Percentiles rank a stretch among this genome's conserved stretches.
Evolutionary conservation across 495 filamentous ascomycete genomes (phyloP).

Genomic region (Venustampulla echinocandica): DNA sequence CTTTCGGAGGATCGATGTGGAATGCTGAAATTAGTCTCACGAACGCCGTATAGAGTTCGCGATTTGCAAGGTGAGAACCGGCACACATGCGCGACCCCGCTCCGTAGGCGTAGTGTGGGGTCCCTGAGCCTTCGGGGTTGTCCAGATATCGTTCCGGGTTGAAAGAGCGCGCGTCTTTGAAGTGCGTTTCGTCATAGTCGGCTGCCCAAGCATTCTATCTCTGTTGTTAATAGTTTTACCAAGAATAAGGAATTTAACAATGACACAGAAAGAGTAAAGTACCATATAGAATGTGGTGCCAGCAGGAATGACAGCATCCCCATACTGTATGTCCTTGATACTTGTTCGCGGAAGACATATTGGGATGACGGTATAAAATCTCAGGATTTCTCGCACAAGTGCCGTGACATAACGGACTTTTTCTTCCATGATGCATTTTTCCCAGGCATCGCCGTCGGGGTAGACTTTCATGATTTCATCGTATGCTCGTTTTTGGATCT

Average conservation of each 20-base stretch:
- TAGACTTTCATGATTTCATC: conserved; percentile 56
- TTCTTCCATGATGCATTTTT: conserved; percentile 55
- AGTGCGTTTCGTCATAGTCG: conserved; percentile 59
- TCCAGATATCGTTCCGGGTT: conserved; percentile 59
- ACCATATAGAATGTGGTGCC: conserved; percentile 63
- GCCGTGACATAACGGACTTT: conserved; percentile 65
- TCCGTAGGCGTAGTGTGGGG: conserved; percentile 62
- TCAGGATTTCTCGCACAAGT: conserved; percentile 58
- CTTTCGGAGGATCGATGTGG: conserved; percentile 25
- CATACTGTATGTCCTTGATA: conserved; percentile 55
- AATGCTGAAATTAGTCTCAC: conserved; percentile 62
- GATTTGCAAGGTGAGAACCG: conserved; percentile 60
- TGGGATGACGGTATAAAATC: conserved; percentile 68
- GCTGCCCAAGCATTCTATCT: conserved; percentile 54
- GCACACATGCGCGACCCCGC: conserved; percentile 65
- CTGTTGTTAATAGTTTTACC: background rate
- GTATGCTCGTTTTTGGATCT: conserved; percentile 55
- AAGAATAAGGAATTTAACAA: background rate
- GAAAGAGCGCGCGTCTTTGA: conserved; percentile 50
- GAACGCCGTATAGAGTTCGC: conserved; percentile 60
- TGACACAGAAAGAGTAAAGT: too few relatives aligned
- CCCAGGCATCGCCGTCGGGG: conserved; percentile 56
- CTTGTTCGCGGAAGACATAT: conserved; percentile 58
- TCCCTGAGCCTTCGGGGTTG: conserved; percentile 45
- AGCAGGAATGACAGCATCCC: conserved; percentile 50